Conservation (phyloP, 1,284 basidiomycete genomes). For the Nidula niveotomentosa region DNA sequence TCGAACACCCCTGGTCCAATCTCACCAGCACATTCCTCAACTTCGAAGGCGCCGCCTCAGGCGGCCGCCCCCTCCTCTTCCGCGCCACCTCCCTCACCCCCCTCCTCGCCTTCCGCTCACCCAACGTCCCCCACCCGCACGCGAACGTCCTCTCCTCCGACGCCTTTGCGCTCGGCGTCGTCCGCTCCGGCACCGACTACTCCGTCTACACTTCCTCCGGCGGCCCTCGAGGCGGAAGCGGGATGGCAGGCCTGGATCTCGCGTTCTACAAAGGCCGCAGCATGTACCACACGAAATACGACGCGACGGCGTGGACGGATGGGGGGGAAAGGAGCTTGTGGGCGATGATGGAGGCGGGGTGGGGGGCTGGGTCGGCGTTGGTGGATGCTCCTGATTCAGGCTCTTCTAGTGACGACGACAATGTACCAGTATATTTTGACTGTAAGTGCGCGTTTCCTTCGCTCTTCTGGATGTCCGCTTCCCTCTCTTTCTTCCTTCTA, state of each 20-base stretch:
- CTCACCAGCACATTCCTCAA: constrained; percentile 70
- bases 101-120: constrained; percentile 45
- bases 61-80: constrained; percentile 74
- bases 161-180: constrained; percentile 56
- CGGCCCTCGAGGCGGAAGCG: constrained; percentile 14
- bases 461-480: not conserved
- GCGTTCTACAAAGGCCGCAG: constrained; percentile 73
- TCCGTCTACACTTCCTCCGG: constrained; percentile 46
- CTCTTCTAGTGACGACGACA: constrained; percentile 9
- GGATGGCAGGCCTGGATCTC: constrained; percentile 67
- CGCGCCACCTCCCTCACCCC: constrained; percentile 57
- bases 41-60: constrained; percentile 78
- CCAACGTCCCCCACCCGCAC: constrained; percentile 59
- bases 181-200: constrained; percentile 72
- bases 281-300: constrained; percentile 70
- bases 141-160: constrained; percentile 67
- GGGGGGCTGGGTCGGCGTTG: constrained; percentile 53
- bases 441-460: constrained; percentile 40
- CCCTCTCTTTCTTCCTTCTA: not conserved
- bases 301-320: constrained; percentile 54
- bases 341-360: constrained; percentile 71
- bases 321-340: constrained; percentile 60
- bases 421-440: constrained; percentile 68
- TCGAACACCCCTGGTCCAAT: constrained; percentile 73
- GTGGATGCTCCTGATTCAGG: constrained; percentile 17